Conservation (phyloP, 768 basidiomycete species). For the Suillus occidentalis region DNA sequence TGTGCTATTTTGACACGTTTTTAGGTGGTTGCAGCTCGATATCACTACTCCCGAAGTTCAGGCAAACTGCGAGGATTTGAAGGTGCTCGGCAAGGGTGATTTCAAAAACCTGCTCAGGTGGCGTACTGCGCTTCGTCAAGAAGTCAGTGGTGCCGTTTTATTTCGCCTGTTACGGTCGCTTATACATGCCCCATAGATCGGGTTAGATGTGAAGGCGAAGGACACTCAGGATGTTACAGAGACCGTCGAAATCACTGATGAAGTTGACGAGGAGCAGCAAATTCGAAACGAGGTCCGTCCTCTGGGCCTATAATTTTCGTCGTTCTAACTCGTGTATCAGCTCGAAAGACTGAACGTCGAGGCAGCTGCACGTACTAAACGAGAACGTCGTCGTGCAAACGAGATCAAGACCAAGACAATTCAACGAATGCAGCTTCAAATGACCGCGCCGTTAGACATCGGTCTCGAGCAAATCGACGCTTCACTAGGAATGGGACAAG, state of each 20-base stretch:
- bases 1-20: conserved; percentile 10
- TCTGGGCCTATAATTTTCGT: conserved; percentile 8
- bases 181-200: conserved; percentile 50
- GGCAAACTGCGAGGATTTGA: conserved; percentile 86
- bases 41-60: conserved; percentile 79
- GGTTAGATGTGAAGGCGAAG: conserved; percentile 78
- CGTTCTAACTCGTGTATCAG: conserved; percentile 38
- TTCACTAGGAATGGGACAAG: conserved; percentile 70
- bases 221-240: conserved; percentile 77
- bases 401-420: conserved; percentile 87
- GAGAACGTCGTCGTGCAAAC: conserved; percentile 81
- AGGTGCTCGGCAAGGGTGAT: conserved; percentile 96
- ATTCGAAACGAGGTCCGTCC: conserved; percentile 81
- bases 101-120: conserved; percentile 93
- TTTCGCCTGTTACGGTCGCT: conserved; percentile 6
- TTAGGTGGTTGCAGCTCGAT: conserved; percentile 70
- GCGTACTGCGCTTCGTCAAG: conserved; percentile 84
- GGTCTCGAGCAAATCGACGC: conserved; percentile 83
- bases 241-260: conserved; percentile 59
- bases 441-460: conserved; percentile 97
- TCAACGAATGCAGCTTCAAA: conserved; percentile 93
- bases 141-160: conserved; percentile 45
- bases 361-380: conserved; percentile 68
- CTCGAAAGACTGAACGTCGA: conserved; percentile 82
- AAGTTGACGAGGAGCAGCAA: conserved; percentile 83